Percentiles rank a stretch among this genome's conserved stretches.
Evolutionary conservation across 225 moss, liverwort and hornwort species (phyloP).

Genomic region (Sphagnum contortum): DNA sequence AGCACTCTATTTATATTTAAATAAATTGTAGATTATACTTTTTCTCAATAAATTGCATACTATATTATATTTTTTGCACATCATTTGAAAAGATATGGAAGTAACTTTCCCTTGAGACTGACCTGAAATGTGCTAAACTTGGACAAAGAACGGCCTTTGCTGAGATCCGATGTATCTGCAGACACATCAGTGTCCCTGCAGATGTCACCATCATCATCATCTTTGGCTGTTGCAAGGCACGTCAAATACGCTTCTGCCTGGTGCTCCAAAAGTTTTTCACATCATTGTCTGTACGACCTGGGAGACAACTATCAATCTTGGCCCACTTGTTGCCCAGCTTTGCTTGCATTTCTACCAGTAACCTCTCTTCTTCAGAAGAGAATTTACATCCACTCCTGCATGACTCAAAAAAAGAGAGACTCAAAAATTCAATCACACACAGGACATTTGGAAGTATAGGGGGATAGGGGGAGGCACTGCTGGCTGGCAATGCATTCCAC

Average conservation of each 20-base stretch:
- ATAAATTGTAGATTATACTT: too few species aligned
- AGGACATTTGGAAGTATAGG: too few species aligned
- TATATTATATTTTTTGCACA: too few species aligned
- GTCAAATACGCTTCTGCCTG: constrained; percentile 72
- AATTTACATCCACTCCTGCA: constrained; percentile 93
- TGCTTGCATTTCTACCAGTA: constrained; percentile 97
- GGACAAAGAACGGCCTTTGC: constrained; percentile 54
- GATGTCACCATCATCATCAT: constrained; percentile 15
- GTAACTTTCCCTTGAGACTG: too few species aligned
- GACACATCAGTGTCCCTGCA: constrained; percentile 71
- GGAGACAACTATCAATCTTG: constrained; percentile 88
- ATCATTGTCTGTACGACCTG: constrained; percentile 88
- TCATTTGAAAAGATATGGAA: too few species aligned
- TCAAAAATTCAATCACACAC: not conserved
- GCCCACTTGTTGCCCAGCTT: constrained; percentile 98
- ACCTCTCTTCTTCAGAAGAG: constrained; percentile 81
- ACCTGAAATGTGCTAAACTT: constrained; percentile 80
- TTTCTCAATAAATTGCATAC: too few species aligned
- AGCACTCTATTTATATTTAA: too few species aligned
- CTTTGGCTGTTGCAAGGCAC: constrained; percentile 83
- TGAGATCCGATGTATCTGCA: constrained; percentile 79
- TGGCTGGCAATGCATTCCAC: too few species aligned
- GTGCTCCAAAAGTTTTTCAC: constrained; percentile 98
- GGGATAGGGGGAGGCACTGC: too few species aligned
- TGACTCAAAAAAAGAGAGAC: not conserved